Percentiles rank a stretch among this genome's conserved stretches.
Evolutionary conservation across 1,284 basidiomycete genomes (phyloP).

Genomic region (Cutaneotrichosporon cyanovorans): DNA sequence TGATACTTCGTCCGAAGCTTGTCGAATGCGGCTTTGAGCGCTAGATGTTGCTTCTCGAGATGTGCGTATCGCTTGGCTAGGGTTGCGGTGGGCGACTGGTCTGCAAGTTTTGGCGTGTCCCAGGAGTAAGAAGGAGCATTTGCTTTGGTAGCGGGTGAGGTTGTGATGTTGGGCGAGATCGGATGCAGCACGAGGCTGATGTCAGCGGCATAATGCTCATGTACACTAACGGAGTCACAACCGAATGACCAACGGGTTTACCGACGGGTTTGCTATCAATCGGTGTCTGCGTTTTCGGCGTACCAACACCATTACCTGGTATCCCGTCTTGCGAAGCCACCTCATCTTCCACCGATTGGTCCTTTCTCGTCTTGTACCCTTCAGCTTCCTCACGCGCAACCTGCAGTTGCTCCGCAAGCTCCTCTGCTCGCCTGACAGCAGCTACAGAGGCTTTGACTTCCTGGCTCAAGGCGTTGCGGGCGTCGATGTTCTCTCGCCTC

Average conservation of each 20-base stretch:
- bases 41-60: constrained; percentile 21
- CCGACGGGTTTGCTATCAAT: too few relatives aligned
- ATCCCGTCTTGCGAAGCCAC: not conserved
- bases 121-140: too few relatives aligned
- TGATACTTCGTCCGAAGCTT: constrained; percentile 22
- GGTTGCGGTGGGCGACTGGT: not conserved
- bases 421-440: not conserved
- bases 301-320: not conserved
- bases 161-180: constrained; percentile 16
- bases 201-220: too few relatives aligned
- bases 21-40: constrained; percentile 20
- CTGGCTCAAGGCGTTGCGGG: not conserved
- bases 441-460: not conserved
- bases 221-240: too few relatives aligned
- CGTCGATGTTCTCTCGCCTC: not conserved
- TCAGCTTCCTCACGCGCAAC: constrained; percentile 3
- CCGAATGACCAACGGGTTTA: too few relatives aligned
- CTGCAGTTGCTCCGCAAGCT: constrained; percentile 1
- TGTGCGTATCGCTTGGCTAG: constrained; percentile 16
- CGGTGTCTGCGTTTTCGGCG: too few relatives aligned
- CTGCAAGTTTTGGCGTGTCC: not conserved
- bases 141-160: too few relatives aligned
- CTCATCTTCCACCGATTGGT: not conserved
- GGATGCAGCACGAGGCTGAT: constrained; percentile 15
- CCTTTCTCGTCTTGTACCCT: not conserved